Percentiles rank a stretch among this genome's conserved stretches.
These are phyloP conservation scores for Artemisia tridentata DNA, from an alignment of 129 eudicot genomes.

Conservation along the genomic window DNA sequence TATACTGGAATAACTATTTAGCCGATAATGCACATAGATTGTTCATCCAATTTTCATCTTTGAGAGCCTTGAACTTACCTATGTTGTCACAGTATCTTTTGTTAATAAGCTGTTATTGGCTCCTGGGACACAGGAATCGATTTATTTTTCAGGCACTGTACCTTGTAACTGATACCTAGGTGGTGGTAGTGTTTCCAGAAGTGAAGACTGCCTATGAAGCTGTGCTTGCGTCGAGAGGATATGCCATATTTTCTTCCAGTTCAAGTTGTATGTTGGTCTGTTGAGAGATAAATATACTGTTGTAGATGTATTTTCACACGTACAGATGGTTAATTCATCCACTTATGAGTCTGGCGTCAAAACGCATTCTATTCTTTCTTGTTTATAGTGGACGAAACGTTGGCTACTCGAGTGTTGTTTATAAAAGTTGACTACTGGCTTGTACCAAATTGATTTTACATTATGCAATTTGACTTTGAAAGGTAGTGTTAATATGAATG, in stretches of 20 bases:
- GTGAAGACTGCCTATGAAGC: background rate
- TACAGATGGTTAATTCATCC: slow-evolving; percentile 8
- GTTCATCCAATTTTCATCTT: too few relatives aligned
- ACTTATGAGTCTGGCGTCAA: background rate
- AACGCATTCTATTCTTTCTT: background rate
- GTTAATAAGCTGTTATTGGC: background rate
- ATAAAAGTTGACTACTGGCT: background rate
- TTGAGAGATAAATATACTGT: background rate
- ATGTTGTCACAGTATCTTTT: too few relatives aligned
- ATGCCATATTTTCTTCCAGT: background rate
- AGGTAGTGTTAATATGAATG: background rate
- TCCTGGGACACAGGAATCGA: background rate
- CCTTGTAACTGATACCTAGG: background rate
- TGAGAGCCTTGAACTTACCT: too few relatives aligned
- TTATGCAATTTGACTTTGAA: background rate
- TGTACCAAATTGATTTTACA: background rate
- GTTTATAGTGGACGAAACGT: background rate
- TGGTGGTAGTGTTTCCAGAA: background rate
- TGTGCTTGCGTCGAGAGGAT: background rate
- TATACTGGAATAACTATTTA: too few relatives aligned
- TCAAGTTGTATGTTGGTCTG: slow-evolving; percentile 4
- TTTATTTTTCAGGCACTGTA: background rate
- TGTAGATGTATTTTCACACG: background rate
- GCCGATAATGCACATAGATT: too few relatives aligned
- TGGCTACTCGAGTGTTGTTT: background rate